phyloP scores from a whole-genome alignment of 805 yeast genomes.

The Saturnispora bothae region DNA sequence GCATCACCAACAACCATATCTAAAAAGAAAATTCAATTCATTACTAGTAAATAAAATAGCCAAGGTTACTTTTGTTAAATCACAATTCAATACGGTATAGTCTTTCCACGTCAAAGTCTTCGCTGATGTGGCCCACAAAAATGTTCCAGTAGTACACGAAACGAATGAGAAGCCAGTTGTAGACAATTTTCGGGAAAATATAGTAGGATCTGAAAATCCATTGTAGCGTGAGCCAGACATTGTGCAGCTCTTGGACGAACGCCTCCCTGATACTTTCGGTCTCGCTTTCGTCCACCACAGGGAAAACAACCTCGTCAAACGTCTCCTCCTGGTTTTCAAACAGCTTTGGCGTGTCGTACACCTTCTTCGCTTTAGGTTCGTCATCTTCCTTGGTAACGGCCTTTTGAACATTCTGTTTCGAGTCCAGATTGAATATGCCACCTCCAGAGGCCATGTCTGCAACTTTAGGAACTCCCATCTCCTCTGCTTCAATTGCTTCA shows the following conservation, averaged over 20 bases:
- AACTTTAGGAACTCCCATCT: conserved; percentile 13
- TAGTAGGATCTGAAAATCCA: conserved; percentile 60
- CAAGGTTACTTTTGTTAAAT: not conserved
- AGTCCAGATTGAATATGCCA: too few species aligned
- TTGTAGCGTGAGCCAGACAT: conserved; percentile 42
- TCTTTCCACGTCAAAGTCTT: conserved; percentile 25
- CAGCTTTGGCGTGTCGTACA: conserved; percentile 15
- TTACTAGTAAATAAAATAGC: conserved; percentile 4
- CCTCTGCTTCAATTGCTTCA: conserved; percentile 21
- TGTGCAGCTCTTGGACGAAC: conserved; percentile 14
- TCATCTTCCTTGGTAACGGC: not conserved
- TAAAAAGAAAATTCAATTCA: not conserved
- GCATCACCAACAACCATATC: too few species aligned
- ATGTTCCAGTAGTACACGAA: conserved; percentile 56
- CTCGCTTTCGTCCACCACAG: conserved; percentile 9
- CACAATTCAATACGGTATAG: conserved; percentile 17
- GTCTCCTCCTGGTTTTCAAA: conserved; percentile 9
- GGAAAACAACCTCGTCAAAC: conserved; percentile 19
- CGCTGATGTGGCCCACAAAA: conserved; percentile 51
- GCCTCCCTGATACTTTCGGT: conserved; percentile 16
- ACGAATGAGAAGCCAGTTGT: conserved; percentile 38
- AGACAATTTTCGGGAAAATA: conserved; percentile 56
- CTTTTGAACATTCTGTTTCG: not conserved
- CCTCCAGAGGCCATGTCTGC: not conserved
- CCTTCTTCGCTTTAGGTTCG: not conserved